These are phyloP conservation scores for Delonix regia DNA, from an alignment of 306 rosid genomes.

Conservation along the genomic window DNA sequence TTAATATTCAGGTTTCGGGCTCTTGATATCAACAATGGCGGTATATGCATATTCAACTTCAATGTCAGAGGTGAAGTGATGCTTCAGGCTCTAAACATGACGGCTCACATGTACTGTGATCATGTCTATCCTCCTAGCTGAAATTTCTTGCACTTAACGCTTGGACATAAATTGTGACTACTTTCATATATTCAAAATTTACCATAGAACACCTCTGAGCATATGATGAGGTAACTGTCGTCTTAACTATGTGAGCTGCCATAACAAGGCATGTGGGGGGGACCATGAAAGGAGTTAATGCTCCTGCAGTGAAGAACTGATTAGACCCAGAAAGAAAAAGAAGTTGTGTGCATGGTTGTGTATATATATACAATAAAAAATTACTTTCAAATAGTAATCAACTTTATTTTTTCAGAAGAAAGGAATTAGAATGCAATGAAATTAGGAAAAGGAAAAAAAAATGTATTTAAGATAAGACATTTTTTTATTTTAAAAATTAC, in stretches of 20 bases:
- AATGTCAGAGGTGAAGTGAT: conserved; percentile 75
- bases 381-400: too few species aligned
- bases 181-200: background rate
- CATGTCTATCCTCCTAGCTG: conserved; percentile 60
- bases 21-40: conserved; percentile 68
- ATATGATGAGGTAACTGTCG: conserved; percentile 2
- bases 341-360: too few species aligned
- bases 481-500: too few species aligned
- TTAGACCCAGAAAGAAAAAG: too few species aligned
- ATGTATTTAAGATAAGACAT: too few species aligned
- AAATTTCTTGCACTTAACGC: conserved; percentile 24
- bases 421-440: too few species aligned
- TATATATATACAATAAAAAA: too few species aligned
- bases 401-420: too few species aligned
- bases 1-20: conserved; percentile 67
- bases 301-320: background rate
- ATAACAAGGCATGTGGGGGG: background rate
- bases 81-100: conserved; percentile 71
- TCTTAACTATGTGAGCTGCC: background rate
- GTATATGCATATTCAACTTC: conserved; percentile 71
- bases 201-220: background rate
- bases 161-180: background rate
- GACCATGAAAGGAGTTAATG: conserved; percentile 2
- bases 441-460: too few species aligned
- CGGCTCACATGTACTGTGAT: conserved; percentile 72